phyloP scores from a whole-genome alignment of 1,284 basidiomycete species.

The Porodaedalea pini region DNA sequence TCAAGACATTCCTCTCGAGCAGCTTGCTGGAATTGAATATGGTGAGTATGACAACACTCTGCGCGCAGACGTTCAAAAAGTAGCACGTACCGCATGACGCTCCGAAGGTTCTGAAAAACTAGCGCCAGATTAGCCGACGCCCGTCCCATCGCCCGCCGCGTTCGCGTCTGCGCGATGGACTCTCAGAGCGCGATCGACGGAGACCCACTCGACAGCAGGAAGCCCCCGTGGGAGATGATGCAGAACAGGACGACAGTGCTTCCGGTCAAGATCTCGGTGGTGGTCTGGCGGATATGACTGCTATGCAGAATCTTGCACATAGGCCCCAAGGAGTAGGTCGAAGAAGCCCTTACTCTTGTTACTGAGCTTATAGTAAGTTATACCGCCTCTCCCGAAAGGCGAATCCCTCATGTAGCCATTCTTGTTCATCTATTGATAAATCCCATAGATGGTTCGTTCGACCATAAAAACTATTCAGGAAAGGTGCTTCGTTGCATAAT shows the following conservation, averaged over 20 bases:
- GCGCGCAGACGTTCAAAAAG: too few relatives aligned
- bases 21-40: too few relatives aligned
- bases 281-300: conserved; percentile 90
- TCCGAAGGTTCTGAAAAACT: too few relatives aligned
- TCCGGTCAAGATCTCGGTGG: conserved; percentile 76
- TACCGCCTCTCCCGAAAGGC: conserved; percentile 91
- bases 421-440: conserved; percentile 19
- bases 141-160: too few relatives aligned
- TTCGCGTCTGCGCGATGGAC: too few relatives aligned
- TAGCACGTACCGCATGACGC: too few relatives aligned
- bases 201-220: too few relatives aligned
- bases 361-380: conserved; percentile 86
- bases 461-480: conserved; percentile 85
- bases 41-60: too few relatives aligned
- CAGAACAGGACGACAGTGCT: conserved; percentile 61
- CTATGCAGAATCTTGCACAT: conserved; percentile 96
- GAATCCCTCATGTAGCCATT: conserved; percentile 22
- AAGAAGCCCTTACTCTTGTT: conserved; percentile 84
- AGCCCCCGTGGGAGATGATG: conserved; percentile 49
- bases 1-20: conserved; percentile 1
- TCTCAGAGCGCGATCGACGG: too few relatives aligned
- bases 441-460: conserved; percentile 83
- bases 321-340: conserved; percentile 95
- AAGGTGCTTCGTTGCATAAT: conserved; percentile 72
- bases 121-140: too few relatives aligned